Evolutionary conservation across 805 yeast species (phyloP), one percentile per base, ranked within the genome.

Genomic region (Saccharomycopsis guyanensis): DNA sequence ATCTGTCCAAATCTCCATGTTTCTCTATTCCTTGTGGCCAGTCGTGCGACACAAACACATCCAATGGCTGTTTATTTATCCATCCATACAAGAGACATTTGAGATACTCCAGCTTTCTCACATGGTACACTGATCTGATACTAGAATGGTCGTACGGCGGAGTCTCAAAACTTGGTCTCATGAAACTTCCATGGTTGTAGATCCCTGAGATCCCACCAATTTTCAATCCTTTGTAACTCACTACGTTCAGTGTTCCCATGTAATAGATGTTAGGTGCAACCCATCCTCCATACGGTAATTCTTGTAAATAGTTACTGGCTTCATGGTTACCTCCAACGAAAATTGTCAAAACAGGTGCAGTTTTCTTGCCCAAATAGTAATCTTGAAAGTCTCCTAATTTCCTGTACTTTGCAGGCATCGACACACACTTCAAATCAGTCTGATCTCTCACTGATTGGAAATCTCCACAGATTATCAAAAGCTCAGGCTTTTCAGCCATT

Each of bases 261-360:
- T 78, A 93, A 62, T 82, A 93, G 12, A 93, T 86, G 52, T 82
- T 80, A 1, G 87, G 86, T 1, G 95, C 94, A 1, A 85, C 89
- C 86, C 91, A 93, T 0, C 98, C 98, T 10, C 98, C 98, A 59
- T 72, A 74, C 49, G 75, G 76, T 48, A 89, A 64, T 55, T 84
- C 87, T 50, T 74, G 67, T 52, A 93, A 59, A 59, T 84, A 86
- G 49, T 80, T 77, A 48, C 94, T 85, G 3, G 93, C 80, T 59
- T 93, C 98, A 58, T 93, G 98, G 63, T 93, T 93, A 0, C 98
- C 98, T 2, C 98, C 97, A 36, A 93, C 77, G 54, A 91, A 83
- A 0, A 93, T 55, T 0, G 97, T 91, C 27, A 78, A 62, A 1
- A 82, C 70, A 0, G 96, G 96, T 0, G 96, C 95, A 24, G 44